Conservation (phyloP, 306 rosid genomes). For the Lotus japonicus region DNA sequence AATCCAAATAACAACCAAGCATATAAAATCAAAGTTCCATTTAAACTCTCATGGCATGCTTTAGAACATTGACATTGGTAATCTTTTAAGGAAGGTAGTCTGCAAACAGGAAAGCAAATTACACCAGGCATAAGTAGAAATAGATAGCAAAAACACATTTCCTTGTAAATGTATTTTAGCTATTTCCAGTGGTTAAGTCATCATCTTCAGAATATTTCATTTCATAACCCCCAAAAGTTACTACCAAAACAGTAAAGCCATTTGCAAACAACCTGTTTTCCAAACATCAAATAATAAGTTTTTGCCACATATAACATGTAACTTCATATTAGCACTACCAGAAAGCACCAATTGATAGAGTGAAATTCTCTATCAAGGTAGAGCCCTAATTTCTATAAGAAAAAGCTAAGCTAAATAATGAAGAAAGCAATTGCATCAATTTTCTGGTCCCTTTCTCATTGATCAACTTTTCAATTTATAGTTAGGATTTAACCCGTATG, state of each 20-base stretch:
- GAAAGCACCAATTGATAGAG: too few relatives aligned
- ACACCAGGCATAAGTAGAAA: neutral
- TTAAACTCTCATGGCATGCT: neutral
- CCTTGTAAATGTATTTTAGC: neutral
- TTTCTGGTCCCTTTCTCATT: too few relatives aligned
- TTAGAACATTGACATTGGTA: slow-evolving; percentile 7
- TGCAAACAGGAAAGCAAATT: neutral
- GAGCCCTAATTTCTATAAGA: too few relatives aligned
- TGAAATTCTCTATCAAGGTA: too few relatives aligned
- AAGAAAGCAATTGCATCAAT: too few relatives aligned
- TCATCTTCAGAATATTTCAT: neutral
- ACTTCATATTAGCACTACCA: neutral
- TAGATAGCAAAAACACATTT: neutral
- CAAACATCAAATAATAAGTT: neutral
- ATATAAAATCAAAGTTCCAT: neutral
- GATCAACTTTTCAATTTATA: too few relatives aligned
- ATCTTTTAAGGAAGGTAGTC: neutral
- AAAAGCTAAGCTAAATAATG: too few relatives aligned
- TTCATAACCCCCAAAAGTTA: slow-evolving; percentile 1
- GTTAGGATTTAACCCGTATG: too few relatives aligned
- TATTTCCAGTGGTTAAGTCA: slow-evolving; percentile 7
- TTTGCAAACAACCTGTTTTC: neutral
- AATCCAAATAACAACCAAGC: neutral
- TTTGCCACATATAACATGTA: neutral
- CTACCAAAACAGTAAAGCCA: neutral